Evolutionary conservation across 805 yeast species (phyloP).

Genomic region (Yarrowia osloensis): DNA sequence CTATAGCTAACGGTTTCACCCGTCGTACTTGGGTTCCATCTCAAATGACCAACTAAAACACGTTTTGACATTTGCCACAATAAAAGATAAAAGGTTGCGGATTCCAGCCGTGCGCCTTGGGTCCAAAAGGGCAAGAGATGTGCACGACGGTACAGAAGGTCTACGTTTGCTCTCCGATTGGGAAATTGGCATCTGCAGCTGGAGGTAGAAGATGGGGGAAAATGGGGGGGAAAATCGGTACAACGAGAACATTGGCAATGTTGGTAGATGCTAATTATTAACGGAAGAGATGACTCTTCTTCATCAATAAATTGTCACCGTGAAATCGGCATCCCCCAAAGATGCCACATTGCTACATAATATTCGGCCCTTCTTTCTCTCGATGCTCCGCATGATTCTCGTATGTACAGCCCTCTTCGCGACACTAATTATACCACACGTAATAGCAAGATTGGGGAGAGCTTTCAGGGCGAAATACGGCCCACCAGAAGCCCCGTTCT

Average conservation of each 20-base stretch:
- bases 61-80: not conserved
- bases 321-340: too few species aligned
- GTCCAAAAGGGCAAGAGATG: not conserved
- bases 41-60: not conserved
- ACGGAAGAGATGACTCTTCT: too few species aligned
- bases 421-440: too few species aligned
- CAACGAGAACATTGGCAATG: too few species aligned
- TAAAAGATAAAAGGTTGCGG: not conserved
- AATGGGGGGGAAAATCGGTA: not conserved
- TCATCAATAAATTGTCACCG: too few species aligned
- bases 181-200: slow-evolving; percentile 2
- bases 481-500: not conserved
- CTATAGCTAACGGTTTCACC: too few species aligned
- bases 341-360: not conserved
- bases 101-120: slow-evolving; percentile 3
- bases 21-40: too few species aligned
- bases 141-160: not conserved
- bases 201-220: not conserved
- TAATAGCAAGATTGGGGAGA: too few species aligned
- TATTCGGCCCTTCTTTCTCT: not conserved
- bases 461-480: too few species aligned
- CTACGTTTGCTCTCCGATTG: not conserved
- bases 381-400: not conserved
- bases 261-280: too few species aligned
- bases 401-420: too few species aligned